These are phyloP conservation scores for Colletotrichum truncatum DNA, from an alignment of 2,329 filamentous ascomycete species.

Conservation along the genomic window DNA sequence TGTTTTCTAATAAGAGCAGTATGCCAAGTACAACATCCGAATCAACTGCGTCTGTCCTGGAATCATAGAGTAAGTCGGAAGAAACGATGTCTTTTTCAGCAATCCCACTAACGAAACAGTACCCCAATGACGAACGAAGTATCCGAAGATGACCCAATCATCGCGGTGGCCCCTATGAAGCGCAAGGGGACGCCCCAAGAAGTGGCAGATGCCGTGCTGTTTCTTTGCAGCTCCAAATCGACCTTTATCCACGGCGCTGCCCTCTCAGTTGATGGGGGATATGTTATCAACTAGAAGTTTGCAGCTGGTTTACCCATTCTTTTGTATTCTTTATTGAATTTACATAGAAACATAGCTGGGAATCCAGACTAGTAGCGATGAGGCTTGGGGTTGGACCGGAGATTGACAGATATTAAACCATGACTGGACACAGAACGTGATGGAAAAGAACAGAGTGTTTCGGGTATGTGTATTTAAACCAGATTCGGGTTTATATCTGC, in stretches of 20 bases:
- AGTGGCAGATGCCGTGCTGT: constrained; percentile 55
- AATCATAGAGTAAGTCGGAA: constrained; percentile 46
- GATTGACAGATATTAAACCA: no score
- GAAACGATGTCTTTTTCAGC: neutral
- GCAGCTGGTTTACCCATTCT: neutral
- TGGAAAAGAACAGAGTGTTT: no score
- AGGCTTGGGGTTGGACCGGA: no score
- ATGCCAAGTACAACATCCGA: constrained; percentile 53
- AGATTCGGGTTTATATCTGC: no score
- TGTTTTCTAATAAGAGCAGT: constrained; percentile 39
- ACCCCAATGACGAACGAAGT: constrained; percentile 53
- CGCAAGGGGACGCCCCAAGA: constrained; percentile 54
- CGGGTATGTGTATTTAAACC: no score
- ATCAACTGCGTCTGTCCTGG: constrained; percentile 57
- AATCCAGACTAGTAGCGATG: no score
- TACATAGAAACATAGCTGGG: no score
- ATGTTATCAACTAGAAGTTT: constrained; percentile 33
- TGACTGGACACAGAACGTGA: no score
- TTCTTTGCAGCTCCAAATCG: constrained; percentile 53
- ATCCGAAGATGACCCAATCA: constrained; percentile 41
- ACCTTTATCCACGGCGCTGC: constrained; percentile 54
- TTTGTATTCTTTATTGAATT: no score
- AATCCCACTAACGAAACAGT: constrained; percentile 18
- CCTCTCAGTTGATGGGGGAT: constrained; percentile 55
- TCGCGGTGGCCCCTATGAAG: constrained; percentile 46